Conservation (phyloP, 2,329 filamentous ascomycete species). For the Sclerotinia minor region DNA sequence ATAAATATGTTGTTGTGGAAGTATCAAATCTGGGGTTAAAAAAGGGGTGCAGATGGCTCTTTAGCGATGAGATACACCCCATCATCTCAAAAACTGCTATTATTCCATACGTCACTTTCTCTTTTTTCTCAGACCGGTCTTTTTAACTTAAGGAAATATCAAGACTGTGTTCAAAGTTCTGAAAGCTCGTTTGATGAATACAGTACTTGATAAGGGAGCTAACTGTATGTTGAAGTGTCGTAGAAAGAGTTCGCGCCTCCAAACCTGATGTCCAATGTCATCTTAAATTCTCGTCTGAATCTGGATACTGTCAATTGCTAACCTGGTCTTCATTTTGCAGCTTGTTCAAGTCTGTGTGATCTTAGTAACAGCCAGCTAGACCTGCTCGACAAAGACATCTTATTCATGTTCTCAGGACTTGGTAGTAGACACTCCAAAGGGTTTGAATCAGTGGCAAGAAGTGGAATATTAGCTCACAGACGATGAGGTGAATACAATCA, state of each 20-base stretch:
- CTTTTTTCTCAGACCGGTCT: not conserved
- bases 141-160: not conserved
- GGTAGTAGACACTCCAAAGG: too few relatives aligned
- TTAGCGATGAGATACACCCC: not conserved
- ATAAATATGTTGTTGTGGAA: not conserved
- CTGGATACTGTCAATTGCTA: too few relatives aligned
- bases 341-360: too few relatives aligned
- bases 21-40: not conserved
- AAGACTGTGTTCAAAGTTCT: not conserved
- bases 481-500: not conserved
- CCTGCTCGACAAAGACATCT: too few relatives aligned
- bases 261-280: too few relatives aligned
- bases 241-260: too few relatives aligned
- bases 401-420: too few relatives aligned
- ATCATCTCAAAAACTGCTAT: not conserved
- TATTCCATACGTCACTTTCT: not conserved
- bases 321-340: too few relatives aligned
- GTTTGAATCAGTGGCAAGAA: too few relatives aligned
- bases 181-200: not conserved
- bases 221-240: not conserved
- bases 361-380: too few relatives aligned
- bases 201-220: not conserved
- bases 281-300: too few relatives aligned
- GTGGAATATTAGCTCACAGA: not conserved
- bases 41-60: not conserved